These are phyloP conservation scores for Ophiocordyceps polyrhachis-furcata DNA, from an alignment of 2,329 filamentous ascomycete species.

Conservation along the genomic window DNA sequence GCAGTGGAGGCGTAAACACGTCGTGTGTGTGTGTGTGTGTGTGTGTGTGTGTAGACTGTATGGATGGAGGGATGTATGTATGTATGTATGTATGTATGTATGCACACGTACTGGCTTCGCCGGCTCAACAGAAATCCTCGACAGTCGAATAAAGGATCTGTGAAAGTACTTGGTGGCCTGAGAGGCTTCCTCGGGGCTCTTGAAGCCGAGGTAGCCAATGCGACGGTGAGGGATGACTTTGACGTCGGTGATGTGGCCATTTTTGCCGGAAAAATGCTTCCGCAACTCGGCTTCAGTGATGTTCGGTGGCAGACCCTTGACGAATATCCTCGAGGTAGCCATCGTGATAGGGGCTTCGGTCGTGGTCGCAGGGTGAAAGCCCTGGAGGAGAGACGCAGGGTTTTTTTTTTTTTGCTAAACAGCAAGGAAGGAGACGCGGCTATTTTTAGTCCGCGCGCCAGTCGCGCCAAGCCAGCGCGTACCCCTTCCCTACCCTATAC, in stretches of 20 bases:
- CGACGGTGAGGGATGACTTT: constrained; percentile 78
- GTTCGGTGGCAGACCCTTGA: constrained; percentile 71
- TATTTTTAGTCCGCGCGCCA: not conserved
- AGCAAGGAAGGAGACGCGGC: not conserved
- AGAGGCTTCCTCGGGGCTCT: constrained; percentile 58
- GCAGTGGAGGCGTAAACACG: not conserved
- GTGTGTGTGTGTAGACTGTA: too few relatives aligned
- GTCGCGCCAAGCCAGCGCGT: not conserved
- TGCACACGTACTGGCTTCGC: constrained; percentile 50
- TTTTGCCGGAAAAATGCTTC: constrained; percentile 65
- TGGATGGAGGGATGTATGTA: too few relatives aligned
- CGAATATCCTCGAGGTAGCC: constrained; percentile 51
- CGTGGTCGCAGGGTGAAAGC: not conserved
- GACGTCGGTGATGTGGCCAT: constrained; percentile 67
- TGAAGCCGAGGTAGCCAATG: constrained; percentile 93
- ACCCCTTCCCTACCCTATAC: constrained; percentile 1
- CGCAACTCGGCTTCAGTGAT: constrained; percentile 72
- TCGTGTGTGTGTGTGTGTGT: constrained; percentile 3
- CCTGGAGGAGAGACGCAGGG: not conserved
- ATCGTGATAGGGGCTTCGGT: constrained; percentile 12
- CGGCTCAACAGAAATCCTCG: constrained; percentile 75
- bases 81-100: too few relatives aligned
- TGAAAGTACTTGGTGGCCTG: constrained; percentile 91
- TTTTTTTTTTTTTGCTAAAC: not conserved
- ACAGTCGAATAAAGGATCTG: constrained; percentile 88